A percentile compares a stretch with the other conserved stretches of the same genome.
phyloP scores from a whole-genome alignment of 768 basidiomycete species.

The Naganishia antarctica region DNA sequence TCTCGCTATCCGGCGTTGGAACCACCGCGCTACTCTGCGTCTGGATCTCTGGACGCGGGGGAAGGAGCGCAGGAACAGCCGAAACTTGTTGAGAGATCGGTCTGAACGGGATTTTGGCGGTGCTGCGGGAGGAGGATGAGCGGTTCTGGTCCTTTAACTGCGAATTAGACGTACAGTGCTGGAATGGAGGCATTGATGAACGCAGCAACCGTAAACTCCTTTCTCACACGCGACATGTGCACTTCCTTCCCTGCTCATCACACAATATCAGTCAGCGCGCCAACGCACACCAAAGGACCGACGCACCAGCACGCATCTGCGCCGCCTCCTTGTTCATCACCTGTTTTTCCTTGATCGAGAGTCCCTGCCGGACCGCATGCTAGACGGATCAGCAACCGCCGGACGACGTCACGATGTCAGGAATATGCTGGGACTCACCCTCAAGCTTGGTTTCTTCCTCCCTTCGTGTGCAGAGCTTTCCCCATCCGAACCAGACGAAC shows the following conservation, averaged over 20 bases:
- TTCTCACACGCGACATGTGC: constrained; percentile 7
- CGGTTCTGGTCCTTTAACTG: too few species aligned
- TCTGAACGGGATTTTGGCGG: constrained; percentile 16
- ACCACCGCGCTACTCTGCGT: constrained; percentile 20
- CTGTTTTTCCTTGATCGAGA: constrained; percentile 13
- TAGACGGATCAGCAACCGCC: neutral
- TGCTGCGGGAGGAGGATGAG: neutral
- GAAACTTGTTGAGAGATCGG: constrained; percentile 12
- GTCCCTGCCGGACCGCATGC: neutral
- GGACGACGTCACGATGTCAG: neutral
- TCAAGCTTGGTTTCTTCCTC: neutral
- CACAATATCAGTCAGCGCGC: neutral
- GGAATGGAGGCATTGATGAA: neutral
- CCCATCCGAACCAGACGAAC: too few species aligned
- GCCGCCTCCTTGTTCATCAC: constrained; percentile 12
- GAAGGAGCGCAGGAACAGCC: constrained; percentile 9
- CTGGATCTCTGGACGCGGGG: neutral
- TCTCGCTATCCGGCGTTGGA: constrained; percentile 19
- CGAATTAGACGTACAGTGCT: constrained; percentile 1
- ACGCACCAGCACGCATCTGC: constrained; percentile 18
- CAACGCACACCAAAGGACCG: neutral
- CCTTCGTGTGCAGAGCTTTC: neutral
- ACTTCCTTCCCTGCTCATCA: constrained; percentile 9
- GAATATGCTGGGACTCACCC: neutral
- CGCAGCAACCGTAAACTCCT: constrained; percentile 4